phyloP scores from a whole-genome alignment of 768 basidiomycete species.

The Rhizopogon roseolus region DNA sequence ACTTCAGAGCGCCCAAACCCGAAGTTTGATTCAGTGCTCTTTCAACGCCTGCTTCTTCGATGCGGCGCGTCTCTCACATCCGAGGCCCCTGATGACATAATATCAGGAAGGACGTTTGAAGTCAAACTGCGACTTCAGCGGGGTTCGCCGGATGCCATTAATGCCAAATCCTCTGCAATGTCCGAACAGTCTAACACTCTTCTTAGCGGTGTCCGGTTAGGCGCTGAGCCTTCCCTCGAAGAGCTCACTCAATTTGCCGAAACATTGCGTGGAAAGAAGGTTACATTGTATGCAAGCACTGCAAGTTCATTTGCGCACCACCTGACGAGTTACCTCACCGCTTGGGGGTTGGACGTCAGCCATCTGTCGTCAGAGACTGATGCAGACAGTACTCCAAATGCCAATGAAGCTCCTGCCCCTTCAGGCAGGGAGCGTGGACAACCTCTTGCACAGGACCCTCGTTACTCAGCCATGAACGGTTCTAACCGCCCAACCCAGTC shows the following conservation, averaged over 20 bases:
- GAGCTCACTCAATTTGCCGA: constrained; percentile 80
- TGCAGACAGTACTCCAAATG: constrained; percentile 29
- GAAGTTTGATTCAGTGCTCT: constrained; percentile 45
- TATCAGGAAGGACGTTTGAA: constrained; percentile 56
- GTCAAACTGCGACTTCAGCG: constrained; percentile 60
- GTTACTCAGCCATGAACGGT: constrained; percentile 14
- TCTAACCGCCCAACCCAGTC: constrained; percentile 19
- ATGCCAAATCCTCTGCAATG: constrained; percentile 33
- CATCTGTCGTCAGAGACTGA: constrained; percentile 65
- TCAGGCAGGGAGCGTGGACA: background rate
- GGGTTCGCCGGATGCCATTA: constrained; percentile 43
- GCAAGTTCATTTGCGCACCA: constrained; percentile 88
- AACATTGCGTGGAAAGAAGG: constrained; percentile 77
- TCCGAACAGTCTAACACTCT: constrained; percentile 46
- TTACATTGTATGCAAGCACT: constrained; percentile 80
- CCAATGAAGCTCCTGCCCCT: constrained; percentile 11
- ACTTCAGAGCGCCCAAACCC: constrained; percentile 26
- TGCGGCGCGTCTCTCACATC: constrained; percentile 42
- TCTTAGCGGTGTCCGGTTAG: constrained; percentile 43
- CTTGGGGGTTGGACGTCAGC: constrained; percentile 93
- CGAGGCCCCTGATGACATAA: constrained; percentile 36
- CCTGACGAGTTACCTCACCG: constrained; percentile 86
- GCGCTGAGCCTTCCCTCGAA: constrained; percentile 73
- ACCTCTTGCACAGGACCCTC: constrained; percentile 14
- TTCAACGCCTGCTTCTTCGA: constrained; percentile 57